Percentiles rank a stretch among this genome's conserved stretches.
phyloP scores from a whole-genome alignment of 2,329 filamentous ascomycete species.

The Aulographum hederae region DNA sequence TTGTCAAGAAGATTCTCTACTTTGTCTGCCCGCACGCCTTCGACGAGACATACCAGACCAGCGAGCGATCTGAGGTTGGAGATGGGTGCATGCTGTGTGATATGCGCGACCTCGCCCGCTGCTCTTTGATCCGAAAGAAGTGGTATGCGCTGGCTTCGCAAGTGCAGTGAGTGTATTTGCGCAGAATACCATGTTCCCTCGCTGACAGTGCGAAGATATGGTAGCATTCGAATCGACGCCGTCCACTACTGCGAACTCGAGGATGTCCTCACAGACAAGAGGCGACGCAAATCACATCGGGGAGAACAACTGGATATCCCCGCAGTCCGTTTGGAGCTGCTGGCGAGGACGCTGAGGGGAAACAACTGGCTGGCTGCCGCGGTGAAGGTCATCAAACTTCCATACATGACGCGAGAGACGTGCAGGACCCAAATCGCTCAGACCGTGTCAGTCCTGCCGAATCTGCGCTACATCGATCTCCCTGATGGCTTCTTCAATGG shows the following conservation, averaged over 20 bases:
- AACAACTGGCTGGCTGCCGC: constrained; percentile 50
- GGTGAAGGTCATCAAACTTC: constrained; percentile 69
- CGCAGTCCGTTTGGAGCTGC: constrained; percentile 41
- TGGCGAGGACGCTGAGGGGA: constrained; percentile 68
- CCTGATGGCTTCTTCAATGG: constrained; percentile 76
- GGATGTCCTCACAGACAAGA: constrained; percentile 58
- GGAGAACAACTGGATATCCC: constrained; percentile 1
- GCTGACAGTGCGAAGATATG: constrained; percentile 39
- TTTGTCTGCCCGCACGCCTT: constrained; percentile 67
- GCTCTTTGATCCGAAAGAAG: constrained; percentile 51
- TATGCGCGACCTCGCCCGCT: constrained; percentile 70
- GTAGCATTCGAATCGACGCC: constrained; percentile 78
- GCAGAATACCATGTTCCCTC: not conserved
- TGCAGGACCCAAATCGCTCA: constrained; percentile 70
- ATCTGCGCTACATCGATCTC: constrained; percentile 76
- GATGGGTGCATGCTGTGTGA: constrained; percentile 89
- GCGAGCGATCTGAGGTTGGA: constrained; percentile 61
- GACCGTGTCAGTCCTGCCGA: constrained; percentile 67
- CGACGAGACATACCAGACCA: constrained; percentile 64
- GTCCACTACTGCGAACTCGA: constrained; percentile 91
- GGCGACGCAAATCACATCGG: constrained; percentile 5
- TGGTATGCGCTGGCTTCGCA: constrained; percentile 46
- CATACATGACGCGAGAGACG: constrained; percentile 87
- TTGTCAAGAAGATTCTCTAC: constrained; percentile 61
- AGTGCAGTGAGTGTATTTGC: constrained; percentile 38